Percentiles rank a stretch among this genome's conserved stretches.
Conservation (phyloP, 345 rosid species). For the Kandelia obovata region DNA sequence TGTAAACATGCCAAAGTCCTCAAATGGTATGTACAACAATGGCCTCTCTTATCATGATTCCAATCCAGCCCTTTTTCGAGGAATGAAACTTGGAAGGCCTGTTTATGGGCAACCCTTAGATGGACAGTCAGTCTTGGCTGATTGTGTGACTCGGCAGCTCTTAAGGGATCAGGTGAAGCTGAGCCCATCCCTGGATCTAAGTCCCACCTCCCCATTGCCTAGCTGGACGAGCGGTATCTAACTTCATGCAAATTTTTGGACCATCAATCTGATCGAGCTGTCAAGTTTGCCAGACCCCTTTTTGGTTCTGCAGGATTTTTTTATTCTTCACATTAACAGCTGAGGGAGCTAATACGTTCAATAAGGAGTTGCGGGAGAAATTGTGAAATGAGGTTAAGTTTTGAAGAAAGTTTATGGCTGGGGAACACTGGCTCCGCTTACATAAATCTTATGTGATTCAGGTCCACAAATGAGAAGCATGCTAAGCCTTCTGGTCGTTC, state of each 20-base stretch:
- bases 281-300: slow-evolving; percentile 15
- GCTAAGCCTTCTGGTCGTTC: background rate
- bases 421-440: background rate
- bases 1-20: slow-evolving; percentile 38
- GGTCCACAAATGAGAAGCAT: background rate
- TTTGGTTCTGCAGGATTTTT: slow-evolving; percentile 17
- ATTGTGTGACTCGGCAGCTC: slow-evolving; percentile 53
- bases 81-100: slow-evolving; percentile 41
- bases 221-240: slow-evolving; percentile 28
- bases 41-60: slow-evolving; percentile 37
- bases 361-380: slow-evolving; percentile 14
- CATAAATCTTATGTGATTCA: background rate
- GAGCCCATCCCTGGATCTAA: slow-evolving; percentile 42
- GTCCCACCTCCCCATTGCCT: slow-evolving; percentile 41
- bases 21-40: slow-evolving; percentile 30
- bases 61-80: slow-evolving; percentile 43
- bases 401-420: background rate
- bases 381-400: slow-evolving; percentile 16
- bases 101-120: slow-evolving; percentile 33
- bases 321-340: slow-evolving; percentile 16
- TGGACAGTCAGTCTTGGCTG: slow-evolving; percentile 54
- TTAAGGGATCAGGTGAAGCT: slow-evolving; percentile 44
- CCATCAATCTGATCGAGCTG: slow-evolving; percentile 9
- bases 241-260: slow-evolving; percentile 8
- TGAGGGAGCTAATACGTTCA: slow-evolving; percentile 21